Evolutionary conservation across 78 protist species (phyloP).

Genomic region (Dictyostelium brefeldianum): DNA sequence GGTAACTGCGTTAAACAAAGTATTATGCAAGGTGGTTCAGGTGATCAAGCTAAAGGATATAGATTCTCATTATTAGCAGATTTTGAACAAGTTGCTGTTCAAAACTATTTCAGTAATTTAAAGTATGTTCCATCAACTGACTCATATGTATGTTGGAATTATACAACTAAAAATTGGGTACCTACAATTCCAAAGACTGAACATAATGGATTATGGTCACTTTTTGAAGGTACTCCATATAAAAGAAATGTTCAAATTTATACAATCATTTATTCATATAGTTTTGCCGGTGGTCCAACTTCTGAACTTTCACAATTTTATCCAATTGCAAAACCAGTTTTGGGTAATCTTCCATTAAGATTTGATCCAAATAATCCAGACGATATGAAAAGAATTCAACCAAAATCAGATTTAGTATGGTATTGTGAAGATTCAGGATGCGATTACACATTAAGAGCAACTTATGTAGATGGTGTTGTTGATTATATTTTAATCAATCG

Average conservation of each 20-base stretch:
- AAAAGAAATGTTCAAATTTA: slow-evolving; percentile 19
- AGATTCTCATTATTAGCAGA: slow-evolving; percentile 40
- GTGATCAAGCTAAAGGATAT: slow-evolving; percentile 28
- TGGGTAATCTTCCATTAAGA: slow-evolving; percentile 25
- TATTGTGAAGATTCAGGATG: slow-evolving; percentile 38
- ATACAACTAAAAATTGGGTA: not conserved
- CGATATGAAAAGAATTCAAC: not conserved
- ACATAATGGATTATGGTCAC: not conserved
- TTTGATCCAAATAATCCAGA: slow-evolving; percentile 43
- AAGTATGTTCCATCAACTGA: not conserved
- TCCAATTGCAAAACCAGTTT: not conserved
- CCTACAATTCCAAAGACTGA: not conserved
- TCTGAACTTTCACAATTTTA: not conserved
- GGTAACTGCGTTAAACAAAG: slow-evolving; percentile 29
- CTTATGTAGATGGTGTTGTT: slow-evolving; percentile 21
- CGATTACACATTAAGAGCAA: slow-evolving; percentile 27
- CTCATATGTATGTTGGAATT: slow-evolving; percentile 17
- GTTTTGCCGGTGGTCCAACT: not conserved
- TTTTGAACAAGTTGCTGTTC: slow-evolving; percentile 9
- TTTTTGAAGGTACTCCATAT: slow-evolving; percentile 5
- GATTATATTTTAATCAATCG: not conserved
- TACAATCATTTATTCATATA: slow-evolving; percentile 1
- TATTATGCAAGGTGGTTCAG: slow-evolving; percentile 45
- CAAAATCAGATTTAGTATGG: slow-evolving; percentile 7
- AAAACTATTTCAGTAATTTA: slow-evolving; percentile 16